Evolutionary conservation across 2,329 filamentous ascomycete species (phyloP), one percentile per base, ranked within the genome.

Genomic region (Botryotinia globosa): DNA sequence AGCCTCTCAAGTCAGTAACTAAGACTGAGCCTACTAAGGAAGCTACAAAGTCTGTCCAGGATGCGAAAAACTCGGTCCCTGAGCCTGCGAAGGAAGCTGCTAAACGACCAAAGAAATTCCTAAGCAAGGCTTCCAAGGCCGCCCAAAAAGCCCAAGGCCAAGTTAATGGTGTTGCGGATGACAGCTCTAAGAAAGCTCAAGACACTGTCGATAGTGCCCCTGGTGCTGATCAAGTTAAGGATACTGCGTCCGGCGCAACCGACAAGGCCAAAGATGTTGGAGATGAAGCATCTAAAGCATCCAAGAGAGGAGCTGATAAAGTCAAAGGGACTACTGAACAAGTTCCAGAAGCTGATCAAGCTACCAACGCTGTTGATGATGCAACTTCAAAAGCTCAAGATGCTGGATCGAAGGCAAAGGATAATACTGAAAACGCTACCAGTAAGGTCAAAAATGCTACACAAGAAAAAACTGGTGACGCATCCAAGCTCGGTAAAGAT

Each of bases 101-200:
- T 18, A 68, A 72, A 48, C 63, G 63, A 4, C 70, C 70, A 7
- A 72, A 72, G 70, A 72, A 72, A 22, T 72, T 72, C 32, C 32
- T 72, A 14, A 70, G 71, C 34, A 72, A 72, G 56, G 65, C 71
- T 51, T 62, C 64, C 25, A 70, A 69, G 42, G 34, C 65, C 8
- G 65, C 71, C 10, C 71, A 72, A 58, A 42, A 48, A 18, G 20
- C 29, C n/a, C 54, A 61, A 25, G 67, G 39, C 25, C 54, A 69
- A 34, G 54, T 6, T 6, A 71, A 65, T n/a, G 45, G 45, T 18
- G 2, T 71, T 64, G 14, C 32, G 14, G 45, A 22, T 10, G 70
- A 32, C 20, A 65, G 7, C 16, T 34, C 44, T 12, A 58, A 72
- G 34, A 68, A 69, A 20, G 65, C 65, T 25, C 67, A 72, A 54